Conservation (phyloP, 192 early-diverging fungal species). For the Thamnidium elegans region DNA sequence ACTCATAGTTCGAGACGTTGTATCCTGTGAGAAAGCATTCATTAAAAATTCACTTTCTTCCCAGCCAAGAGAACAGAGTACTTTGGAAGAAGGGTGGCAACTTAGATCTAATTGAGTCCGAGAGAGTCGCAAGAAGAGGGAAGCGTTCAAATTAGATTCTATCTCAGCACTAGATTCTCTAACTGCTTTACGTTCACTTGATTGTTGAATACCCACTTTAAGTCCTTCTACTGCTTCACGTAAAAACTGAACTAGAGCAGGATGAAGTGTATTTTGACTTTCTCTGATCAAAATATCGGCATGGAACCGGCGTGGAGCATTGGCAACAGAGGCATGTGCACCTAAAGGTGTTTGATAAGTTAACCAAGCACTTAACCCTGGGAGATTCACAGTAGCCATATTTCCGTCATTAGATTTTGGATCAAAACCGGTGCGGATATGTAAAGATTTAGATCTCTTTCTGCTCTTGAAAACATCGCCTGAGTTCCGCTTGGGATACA, state of each 20-base stretch:
- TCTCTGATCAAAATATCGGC: constrained; percentile 63
- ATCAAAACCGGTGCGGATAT: neutral
- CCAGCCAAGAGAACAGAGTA: constrained; percentile 62
- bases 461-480: neutral
- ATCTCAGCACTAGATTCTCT: constrained; percentile 17
- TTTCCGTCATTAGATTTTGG: constrained; percentile 27
- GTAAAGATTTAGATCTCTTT: constrained; percentile 19
- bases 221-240: constrained; percentile 63
- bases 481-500: constrained; percentile 52
- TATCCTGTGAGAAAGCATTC: constrained; percentile 40
- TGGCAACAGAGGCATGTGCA: constrained; percentile 25
- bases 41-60: constrained; percentile 68
- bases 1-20: constrained; percentile 42
- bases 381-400: constrained; percentile 49
- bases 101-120: constrained; percentile 68
- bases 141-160: constrained; percentile 38
- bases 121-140: constrained; percentile 58
- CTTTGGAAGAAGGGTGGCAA: constrained; percentile 73
- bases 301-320: constrained; percentile 38
- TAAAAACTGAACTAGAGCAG: constrained; percentile 67
- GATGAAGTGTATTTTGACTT: constrained; percentile 70
- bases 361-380: constrained; percentile 50
- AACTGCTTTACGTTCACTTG: constrained; percentile 32
- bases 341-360: constrained; percentile 48
- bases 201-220: constrained; percentile 54